Conservation (phyloP, 495 filamentous ascomycete genomes). For the Lophiostoma macrostomum region DNA sequence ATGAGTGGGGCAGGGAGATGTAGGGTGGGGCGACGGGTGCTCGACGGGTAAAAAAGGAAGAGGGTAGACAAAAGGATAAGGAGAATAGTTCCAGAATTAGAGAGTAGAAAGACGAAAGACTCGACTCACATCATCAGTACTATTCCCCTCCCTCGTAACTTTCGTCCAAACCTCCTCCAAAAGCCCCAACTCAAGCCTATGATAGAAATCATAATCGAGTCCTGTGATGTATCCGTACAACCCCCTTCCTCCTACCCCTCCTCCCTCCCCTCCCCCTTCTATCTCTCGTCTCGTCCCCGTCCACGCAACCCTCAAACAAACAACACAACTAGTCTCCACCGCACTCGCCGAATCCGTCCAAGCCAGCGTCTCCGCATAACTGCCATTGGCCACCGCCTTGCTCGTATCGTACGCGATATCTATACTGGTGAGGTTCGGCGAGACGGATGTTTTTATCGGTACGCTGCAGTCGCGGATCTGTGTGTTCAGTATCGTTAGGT, state of each 20-base stretch:
- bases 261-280: too few species aligned
- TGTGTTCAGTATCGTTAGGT: conserved; percentile 1
- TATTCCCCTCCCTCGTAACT: background rate
- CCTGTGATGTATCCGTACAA: background rate
- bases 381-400: background rate
- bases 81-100: too few species aligned
- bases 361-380: background rate
- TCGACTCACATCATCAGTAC: background rate
- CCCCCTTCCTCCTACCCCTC: too few species aligned
- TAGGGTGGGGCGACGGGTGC: too few species aligned
- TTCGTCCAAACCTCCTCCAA: background rate
- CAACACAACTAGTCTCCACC: background rate
- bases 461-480: background rate
- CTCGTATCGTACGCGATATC: conserved; percentile 1
- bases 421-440: background rate
- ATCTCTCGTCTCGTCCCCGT: too few species aligned
- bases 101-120: too few species aligned
- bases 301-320: background rate
- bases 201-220: conserved; percentile 2
- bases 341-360: conserved; percentile 4
- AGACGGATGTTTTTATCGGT: background rate
- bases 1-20: too few species aligned
- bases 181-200: background rate
- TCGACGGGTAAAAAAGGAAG: background rate
- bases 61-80: background rate